A percentile compares a stretch with the other conserved stretches of the same genome.
Conservation (phyloP, 371 early-diverging fungal genomes). For the Rhizoclosmatium hyalinum region DNA sequence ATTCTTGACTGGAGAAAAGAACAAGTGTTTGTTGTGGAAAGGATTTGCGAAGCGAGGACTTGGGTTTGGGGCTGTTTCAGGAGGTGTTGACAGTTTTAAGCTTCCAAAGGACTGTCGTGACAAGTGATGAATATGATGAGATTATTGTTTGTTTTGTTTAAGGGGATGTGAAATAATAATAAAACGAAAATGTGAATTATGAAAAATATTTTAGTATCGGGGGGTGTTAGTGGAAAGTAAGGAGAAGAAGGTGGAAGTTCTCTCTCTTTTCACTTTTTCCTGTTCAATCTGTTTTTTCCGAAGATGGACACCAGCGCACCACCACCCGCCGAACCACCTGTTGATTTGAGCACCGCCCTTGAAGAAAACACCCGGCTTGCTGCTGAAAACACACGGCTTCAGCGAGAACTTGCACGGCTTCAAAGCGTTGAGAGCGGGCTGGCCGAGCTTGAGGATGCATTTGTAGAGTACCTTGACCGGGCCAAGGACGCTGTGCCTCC, state of each 20-base stretch:
- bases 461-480: background rate
- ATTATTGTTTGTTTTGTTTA: no score
- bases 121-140: no score
- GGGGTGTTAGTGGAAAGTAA: no score
- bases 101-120: constrained; percentile 33
- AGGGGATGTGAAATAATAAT: no score
- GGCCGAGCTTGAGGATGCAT: background rate
- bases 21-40: constrained; percentile 85
- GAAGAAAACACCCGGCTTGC: background rate
- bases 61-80: constrained; percentile 55
- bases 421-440: background rate
- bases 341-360: no score
- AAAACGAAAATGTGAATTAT: no score
- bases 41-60: constrained; percentile 94
- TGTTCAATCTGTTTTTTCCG: no score
- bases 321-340: no score
- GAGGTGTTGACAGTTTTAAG: constrained; percentile 39
- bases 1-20: constrained; percentile 75
- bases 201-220: no score
- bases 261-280: no score
- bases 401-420: background rate
- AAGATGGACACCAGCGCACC: no score
- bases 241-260: no score
- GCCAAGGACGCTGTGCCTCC: background rate
- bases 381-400: background rate